These are phyloP conservation scores for Plasmodium adleri DNA, from an alignment of 169 alveolate genomes.

Conservation along the genomic window DNA sequence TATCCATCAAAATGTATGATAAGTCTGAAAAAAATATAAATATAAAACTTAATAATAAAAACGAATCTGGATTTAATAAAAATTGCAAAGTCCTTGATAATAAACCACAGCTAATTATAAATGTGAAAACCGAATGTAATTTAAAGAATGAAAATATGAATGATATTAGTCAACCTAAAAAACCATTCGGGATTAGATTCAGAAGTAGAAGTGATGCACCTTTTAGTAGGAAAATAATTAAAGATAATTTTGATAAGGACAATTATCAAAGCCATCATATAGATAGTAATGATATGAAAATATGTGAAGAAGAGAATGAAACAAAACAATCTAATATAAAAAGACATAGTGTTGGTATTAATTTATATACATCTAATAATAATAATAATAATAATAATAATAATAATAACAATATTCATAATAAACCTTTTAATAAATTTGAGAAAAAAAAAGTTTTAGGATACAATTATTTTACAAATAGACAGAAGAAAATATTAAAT, in stretches of 20 bases:
- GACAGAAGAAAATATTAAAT: conserved; percentile 25
- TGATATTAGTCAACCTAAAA: background rate
- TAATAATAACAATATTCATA: background rate
- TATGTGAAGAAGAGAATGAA: background rate
- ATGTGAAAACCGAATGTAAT: background rate
- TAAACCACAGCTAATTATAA: conserved; percentile 1
- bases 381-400: background rate
- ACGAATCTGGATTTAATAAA: background rate
- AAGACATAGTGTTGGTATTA: background rate
- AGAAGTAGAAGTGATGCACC: conserved; percentile 24
- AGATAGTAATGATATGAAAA: background rate
- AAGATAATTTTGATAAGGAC: background rate
- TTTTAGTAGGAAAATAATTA: too few relatives aligned
- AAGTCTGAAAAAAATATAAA: background rate
- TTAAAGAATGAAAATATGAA: background rate
- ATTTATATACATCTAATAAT: background rate
- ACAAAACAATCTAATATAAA: background rate
- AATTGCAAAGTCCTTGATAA: background rate
- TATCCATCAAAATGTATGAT: conserved; percentile 19
- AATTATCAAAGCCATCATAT: background rate
- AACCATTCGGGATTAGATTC: background rate
- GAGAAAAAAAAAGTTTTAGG: conserved; percentile 45
- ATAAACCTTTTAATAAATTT: background rate
- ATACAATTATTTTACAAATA: conserved; percentile 47
- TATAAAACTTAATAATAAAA: conserved; percentile 10